Conservation (phyloP, 2,329 filamentous ascomycete species). For the Epichloe typhina region DNA sequence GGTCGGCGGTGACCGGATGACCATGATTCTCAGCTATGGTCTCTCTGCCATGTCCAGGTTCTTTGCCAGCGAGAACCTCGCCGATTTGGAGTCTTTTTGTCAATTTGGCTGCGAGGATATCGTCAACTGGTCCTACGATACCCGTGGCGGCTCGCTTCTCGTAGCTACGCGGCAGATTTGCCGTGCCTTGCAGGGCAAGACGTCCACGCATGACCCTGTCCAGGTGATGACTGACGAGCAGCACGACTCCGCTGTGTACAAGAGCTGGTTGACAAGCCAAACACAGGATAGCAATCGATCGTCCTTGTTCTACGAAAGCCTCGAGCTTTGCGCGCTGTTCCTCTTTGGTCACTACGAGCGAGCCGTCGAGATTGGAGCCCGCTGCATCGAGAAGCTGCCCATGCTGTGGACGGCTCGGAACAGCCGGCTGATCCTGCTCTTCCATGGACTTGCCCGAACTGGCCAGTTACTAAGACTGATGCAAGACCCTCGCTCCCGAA, state of each 20-base stretch:
- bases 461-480: slow-evolving; percentile 36
- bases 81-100: slow-evolving; percentile 58
- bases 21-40: slow-evolving; percentile 59
- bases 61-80: slow-evolving; percentile 54
- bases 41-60: slow-evolving; percentile 53
- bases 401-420: slow-evolving; percentile 48
- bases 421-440: slow-evolving; percentile 42
- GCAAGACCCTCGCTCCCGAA: slow-evolving; percentile 30
- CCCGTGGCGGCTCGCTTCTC: slow-evolving; percentile 57
- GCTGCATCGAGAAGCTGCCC: slow-evolving; percentile 31
- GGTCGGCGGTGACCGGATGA: slow-evolving; percentile 54
- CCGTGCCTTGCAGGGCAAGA: slow-evolving; percentile 65
- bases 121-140: slow-evolving; percentile 57
- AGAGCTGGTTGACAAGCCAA: slow-evolving; percentile 40
- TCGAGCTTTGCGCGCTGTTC: slow-evolving; percentile 49
- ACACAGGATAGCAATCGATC: slow-evolving; percentile 49
- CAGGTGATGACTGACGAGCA: slow-evolving; percentile 55
- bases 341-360: slow-evolving; percentile 49
- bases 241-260: slow-evolving; percentile 46
- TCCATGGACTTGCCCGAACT: slow-evolving; percentile 44
- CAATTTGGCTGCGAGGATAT: slow-evolving; percentile 62
- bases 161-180: slow-evolving; percentile 52
- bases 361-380: slow-evolving; percentile 42
- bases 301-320: slow-evolving; percentile 53
- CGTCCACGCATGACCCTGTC: slow-evolving; percentile 33